Base-by-base conservation (phyloP, 805 yeast species). In the Metschnikowia kunwiensis region DNA sequence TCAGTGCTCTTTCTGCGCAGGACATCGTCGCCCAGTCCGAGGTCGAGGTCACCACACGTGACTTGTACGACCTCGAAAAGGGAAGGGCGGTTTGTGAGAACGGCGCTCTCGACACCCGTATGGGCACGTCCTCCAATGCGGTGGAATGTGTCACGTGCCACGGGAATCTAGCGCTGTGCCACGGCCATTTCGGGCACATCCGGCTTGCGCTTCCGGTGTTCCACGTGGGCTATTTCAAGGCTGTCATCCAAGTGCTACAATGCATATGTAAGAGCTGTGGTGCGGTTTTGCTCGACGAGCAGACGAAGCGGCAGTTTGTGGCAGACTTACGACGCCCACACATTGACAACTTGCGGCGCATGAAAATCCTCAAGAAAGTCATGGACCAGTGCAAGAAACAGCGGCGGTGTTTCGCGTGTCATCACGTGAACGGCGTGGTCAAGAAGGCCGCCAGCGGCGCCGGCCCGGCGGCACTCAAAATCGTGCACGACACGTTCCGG, bases 101-200 rank as follows among this genome's bases (percentile, higher is more conserved):
- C 46, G 99, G 98, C 44, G 97, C 98, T 2, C 68, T 93, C 26
- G 99, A 93, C 60, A 74, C 87, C 15, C 72, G 76, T 35, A 88
- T 94, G 98, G 99, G 99, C 57, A 86, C 86, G 3, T 86, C 96
- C 5, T 79, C 93, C 35, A 88, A 86, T 49, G 63, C 82, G n/a
- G 68, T 78, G 11, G 94, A 84, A 57, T 93, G 99, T 69, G 60
- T 76, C 10, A 94, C 97, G 0, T 93, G 99, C 64, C 86, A 79
- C 51, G 97, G 97, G 3, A 79, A 80, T 49, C 66, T 93, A 46
- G 95, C 96, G 0, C 77, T 95, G 1, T 93, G 99, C 60, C 97
- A 91, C 64, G 99, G 99, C 40, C 99, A 93, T 65, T 93, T 93
- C 60, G 99, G 99, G 27, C 96, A 94, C 55, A 77, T 93, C 46